phyloP scores from a whole-genome alignment of 2,329 filamentous ascomycete genomes.

The Helotiales sp. region DNA sequence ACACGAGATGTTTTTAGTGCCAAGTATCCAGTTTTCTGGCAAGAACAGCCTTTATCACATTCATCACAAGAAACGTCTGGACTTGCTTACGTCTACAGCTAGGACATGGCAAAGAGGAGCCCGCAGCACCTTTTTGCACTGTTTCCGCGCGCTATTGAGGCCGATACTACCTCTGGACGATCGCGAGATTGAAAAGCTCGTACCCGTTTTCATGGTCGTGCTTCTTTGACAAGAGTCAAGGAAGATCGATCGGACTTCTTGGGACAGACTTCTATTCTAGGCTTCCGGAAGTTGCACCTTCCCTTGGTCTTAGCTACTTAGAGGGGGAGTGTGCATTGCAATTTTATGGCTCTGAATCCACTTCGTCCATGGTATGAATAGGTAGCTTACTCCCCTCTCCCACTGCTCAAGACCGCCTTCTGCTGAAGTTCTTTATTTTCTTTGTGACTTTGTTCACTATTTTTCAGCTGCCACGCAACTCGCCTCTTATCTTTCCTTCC shows the following conservation, averaged over 20 bases:
- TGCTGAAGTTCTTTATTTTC: background rate
- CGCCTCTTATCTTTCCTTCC: background rate
- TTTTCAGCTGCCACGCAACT: background rate
- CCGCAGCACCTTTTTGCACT: background rate
- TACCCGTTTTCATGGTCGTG: background rate
- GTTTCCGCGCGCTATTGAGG: conserved; percentile 2
- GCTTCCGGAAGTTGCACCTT: conserved; percentile 10
- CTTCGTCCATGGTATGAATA: conserved; percentile 4
- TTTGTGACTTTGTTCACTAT: background rate
- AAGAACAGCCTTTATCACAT: conserved; percentile 1
- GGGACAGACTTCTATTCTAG: background rate
- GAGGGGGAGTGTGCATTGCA: background rate
- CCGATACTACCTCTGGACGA: background rate
- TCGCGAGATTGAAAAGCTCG: background rate
- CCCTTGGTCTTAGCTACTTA: background rate
- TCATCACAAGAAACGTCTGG: conserved; percentile 5
- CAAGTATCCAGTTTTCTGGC: conserved; percentile 19
- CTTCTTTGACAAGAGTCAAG: background rate
- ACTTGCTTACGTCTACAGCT: background rate
- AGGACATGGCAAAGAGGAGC: background rate
- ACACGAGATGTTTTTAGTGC: conserved; percentile 8
- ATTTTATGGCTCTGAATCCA: background rate
- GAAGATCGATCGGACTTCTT: background rate
- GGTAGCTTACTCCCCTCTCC: background rate
- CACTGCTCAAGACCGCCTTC: background rate